phyloP scores from a whole-genome alignment of 2,329 filamentous ascomycete species.

The Aspergillus sp. region DNA sequence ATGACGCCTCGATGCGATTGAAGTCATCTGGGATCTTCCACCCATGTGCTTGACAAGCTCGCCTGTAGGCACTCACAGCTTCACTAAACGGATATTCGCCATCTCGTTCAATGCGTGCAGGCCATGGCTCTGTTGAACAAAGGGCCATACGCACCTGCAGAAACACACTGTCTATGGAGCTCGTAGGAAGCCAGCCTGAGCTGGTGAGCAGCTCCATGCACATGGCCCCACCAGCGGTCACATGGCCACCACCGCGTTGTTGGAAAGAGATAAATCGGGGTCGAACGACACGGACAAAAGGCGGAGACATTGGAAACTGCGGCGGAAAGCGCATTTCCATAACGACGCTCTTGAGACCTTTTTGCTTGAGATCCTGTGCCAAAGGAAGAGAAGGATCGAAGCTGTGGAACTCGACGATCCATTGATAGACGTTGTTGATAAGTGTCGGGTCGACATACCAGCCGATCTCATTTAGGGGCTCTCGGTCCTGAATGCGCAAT shows the following conservation, averaged over 20 bases:
- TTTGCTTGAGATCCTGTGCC: conserved; percentile 69
- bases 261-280: conserved; percentile 75
- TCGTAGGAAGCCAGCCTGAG: conserved; percentile 74
- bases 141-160: conserved; percentile 80
- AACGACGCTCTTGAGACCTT: conserved; percentile 66
- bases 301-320: conserved; percentile 74
- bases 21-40: conserved; percentile 72
- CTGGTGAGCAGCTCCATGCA: conserved; percentile 84
- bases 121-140: conserved; percentile 65
- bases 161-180: conserved; percentile 75
- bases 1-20: conserved; percentile 38
- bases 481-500: conserved; percentile 63
- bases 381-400: conserved; percentile 71
- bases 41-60: conserved; percentile 68
- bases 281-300: conserved; percentile 79
- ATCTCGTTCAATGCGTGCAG: conserved; percentile 64
- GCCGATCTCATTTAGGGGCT: conserved; percentile 67
- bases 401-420: conserved; percentile 86
- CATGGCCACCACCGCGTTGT: conserved; percentile 77
- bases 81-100: conserved; percentile 67
- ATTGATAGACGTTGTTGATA: conserved; percentile 78
- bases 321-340: conserved; percentile 79
- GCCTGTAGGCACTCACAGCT: conserved; percentile 71
- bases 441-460: conserved; percentile 75
- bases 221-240: conserved; percentile 81